A percentile compares a stretch with the other conserved stretches of the same genome.
Evolutionary conservation across 2,329 filamentous ascomycete genomes (phyloP).

Genomic region (Nemania sp.): DNA sequence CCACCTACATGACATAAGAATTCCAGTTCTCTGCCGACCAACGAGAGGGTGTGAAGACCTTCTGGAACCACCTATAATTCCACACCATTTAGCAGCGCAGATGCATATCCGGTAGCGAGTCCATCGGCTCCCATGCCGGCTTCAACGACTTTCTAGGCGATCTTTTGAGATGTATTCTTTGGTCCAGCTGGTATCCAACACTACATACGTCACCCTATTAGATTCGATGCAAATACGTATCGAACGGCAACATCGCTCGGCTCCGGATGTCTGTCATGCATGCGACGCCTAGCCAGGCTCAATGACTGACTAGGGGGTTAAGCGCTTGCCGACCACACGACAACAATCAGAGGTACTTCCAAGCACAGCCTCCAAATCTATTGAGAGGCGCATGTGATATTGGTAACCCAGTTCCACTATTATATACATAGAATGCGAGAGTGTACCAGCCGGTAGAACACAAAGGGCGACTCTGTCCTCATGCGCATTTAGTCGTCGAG

Average conservation of each 20-base stretch:
- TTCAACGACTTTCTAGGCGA: constrained; percentile 8
- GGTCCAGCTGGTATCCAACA: background rate
- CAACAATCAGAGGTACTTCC: background rate
- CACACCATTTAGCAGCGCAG: background rate
- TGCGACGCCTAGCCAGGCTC: background rate
- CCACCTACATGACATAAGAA: no score
- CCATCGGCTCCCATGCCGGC: constrained; percentile 1
- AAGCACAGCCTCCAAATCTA: constrained; percentile 27
- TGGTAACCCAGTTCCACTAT: background rate
- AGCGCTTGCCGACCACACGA: constrained; percentile 14
- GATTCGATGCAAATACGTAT: background rate
- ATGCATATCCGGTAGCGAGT: background rate
- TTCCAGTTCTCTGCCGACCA: background rate
- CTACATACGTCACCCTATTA: background rate
- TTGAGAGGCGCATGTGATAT: constrained; percentile 24
- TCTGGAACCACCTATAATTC: background rate
- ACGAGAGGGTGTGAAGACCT: background rate
- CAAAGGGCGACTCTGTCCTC: background rate
- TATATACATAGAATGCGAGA: background rate
- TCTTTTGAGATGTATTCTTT: background rate
- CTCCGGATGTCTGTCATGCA: constrained; percentile 8
- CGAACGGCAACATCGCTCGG: constrained; percentile 13
- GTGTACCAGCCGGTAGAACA: background rate
- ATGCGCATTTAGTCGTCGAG: no score
- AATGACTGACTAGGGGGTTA: constrained; percentile 7